A percentile compares a stretch with the other conserved stretches of the same genome.
Evolutionary conservation across 139 green algal genomes (phyloP).

Genomic region (Volvox africanus): DNA sequence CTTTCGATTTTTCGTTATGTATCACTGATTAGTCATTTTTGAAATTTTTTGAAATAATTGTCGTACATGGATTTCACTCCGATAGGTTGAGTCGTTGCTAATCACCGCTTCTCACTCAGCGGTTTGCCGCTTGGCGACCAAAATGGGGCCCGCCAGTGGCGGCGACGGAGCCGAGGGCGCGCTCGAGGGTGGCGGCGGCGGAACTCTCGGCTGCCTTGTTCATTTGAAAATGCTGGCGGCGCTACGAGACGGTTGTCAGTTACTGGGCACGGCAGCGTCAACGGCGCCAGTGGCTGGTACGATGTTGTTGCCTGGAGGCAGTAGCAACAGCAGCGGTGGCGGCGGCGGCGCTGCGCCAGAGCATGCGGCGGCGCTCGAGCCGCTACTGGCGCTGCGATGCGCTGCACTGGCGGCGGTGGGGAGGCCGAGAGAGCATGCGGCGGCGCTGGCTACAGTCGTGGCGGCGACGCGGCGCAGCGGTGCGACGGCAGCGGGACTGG

Average conservation of each 20-base stretch:
- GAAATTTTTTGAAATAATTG: too few species aligned
- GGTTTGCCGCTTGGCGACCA: not conserved
- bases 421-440: constrained; percentile 25
- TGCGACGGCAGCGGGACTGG: constrained; percentile 27
- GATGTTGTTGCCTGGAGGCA: not conserved
- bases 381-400: constrained; percentile 66
- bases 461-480: constrained; percentile 25
- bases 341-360: constrained; percentile 6
- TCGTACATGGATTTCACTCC: too few species aligned
- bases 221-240: constrained; percentile 75
- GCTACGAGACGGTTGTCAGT: constrained; percentile 63
- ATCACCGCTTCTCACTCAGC: not conserved
- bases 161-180: not conserved
- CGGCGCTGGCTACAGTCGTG: constrained; percentile 31
- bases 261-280: not conserved
- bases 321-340: too few species aligned
- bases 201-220: constrained; percentile 70
- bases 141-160: not conserved
- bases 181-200: constrained; percentile 24
- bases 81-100: constrained; percentile 3
- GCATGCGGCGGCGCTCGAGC: constrained; percentile 67
- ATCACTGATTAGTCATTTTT: too few species aligned
- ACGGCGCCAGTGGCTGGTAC: not conserved
- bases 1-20: too few species aligned
- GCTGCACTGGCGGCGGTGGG: constrained; percentile 55